Percentiles rank a stretch among this genome's conserved stretches.
phyloP scores from a whole-genome alignment of 1,139 yeast genomes.

The Kurtzmaniella natalensis region DNA sequence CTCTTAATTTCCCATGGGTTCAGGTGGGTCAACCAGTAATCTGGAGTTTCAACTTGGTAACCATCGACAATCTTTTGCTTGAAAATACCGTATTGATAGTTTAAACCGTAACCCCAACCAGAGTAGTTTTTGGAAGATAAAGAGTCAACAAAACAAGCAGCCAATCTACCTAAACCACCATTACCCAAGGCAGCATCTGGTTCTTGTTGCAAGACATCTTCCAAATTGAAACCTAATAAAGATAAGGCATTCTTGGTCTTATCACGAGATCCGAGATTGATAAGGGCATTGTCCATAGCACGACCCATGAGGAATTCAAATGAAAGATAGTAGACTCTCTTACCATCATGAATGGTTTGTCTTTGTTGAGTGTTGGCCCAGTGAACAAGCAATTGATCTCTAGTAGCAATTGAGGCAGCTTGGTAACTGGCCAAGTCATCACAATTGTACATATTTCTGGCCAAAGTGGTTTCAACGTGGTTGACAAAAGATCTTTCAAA shows the following conservation, averaged over 20 bases:
- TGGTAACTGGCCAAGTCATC: constrained; percentile 91
- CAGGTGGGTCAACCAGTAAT: constrained; percentile 83
- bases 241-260: constrained; percentile 53
- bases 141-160: constrained; percentile 92
- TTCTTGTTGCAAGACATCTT: constrained; percentile 80
- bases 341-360: constrained; percentile 79
- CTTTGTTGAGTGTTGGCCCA: constrained; percentile 95
- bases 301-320: constrained; percentile 93
- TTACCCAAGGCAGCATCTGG: constrained; percentile 95
- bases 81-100: constrained; percentile 92
- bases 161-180: constrained; percentile 92
- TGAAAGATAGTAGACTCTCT: constrained; percentile 82
- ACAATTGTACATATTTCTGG: constrained; percentile 86
- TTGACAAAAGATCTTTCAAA: constrained; percentile 71
- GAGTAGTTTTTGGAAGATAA: constrained; percentile 82
- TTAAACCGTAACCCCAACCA: constrained; percentile 95
- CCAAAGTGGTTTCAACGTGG: constrained; percentile 87
- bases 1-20: constrained; percentile 95
- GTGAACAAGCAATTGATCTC: constrained; percentile 77
- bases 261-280: constrained; percentile 59
- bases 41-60: constrained; percentile 91
- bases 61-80: constrained; percentile 89
- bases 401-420: constrained; percentile 74
- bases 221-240: constrained; percentile 82
- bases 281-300: constrained; percentile 90